These are phyloP conservation scores for Goffeauzyma gilvescens DNA, from an alignment of 768 basidiomycete genomes.

Conservation along the genomic window DNA sequence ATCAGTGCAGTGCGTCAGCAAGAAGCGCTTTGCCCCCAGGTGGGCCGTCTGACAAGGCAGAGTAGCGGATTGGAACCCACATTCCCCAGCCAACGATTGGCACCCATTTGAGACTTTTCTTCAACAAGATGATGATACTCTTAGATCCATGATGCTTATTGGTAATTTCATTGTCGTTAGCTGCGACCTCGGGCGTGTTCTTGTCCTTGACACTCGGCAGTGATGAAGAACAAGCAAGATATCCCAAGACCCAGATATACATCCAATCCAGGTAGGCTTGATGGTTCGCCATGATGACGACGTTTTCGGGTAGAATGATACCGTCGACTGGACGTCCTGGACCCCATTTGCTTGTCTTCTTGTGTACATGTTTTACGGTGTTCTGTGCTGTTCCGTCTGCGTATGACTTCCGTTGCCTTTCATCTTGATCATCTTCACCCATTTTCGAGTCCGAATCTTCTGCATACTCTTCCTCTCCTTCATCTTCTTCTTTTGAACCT, in stretches of 20 bases:
- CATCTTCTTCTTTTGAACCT: no score
- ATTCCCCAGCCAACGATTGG: slow-evolving; percentile 74
- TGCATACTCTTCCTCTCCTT: no score
- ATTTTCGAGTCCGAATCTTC: neutral
- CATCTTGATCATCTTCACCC: slow-evolving; percentile 3
- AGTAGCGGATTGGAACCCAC: slow-evolving; percentile 14
- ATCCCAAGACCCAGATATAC: slow-evolving; percentile 45
- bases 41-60: neutral
- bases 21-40: neutral
- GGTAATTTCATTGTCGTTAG: no score
- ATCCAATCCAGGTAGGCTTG: slow-evolving; percentile 40
- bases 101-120: slow-evolving; percentile 69
- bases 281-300: slow-evolving; percentile 78
- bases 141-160: slow-evolving; percentile 28
- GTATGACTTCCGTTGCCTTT: slow-evolving; percentile 8
- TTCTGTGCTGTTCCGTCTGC: slow-evolving; percentile 43
- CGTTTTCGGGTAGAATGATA: slow-evolving; percentile 49
- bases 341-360: no score
- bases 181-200: neutral
- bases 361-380: slow-evolving; percentile 9
- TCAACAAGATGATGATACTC: slow-evolving; percentile 78
- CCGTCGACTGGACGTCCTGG: no score
- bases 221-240: slow-evolving; percentile 7
- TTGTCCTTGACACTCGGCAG: slow-evolving; percentile 10
- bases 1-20: slow-evolving; percentile 3